phyloP scores from a whole-genome alignment of 345 rosid genomes.

The Euclidium syriacum region DNA sequence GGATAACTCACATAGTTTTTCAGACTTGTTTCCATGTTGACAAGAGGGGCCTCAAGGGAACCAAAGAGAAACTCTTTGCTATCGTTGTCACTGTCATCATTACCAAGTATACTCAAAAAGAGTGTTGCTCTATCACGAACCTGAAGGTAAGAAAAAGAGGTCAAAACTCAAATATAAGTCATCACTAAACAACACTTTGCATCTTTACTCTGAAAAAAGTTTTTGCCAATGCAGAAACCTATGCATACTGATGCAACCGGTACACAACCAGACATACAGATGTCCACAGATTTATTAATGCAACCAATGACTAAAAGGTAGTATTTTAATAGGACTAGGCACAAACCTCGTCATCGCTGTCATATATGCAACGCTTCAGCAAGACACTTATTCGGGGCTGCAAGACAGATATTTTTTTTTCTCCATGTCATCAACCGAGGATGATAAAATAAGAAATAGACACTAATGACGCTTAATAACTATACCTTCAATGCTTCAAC shows the following conservation, averaged over 20 bases:
- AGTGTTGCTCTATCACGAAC: conserved; percentile 98
- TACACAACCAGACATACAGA: background rate
- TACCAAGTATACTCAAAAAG: conserved; percentile 73
- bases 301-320: conserved; percentile 2
- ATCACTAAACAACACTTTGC: too few species aligned
- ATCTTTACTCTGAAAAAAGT: too few species aligned
- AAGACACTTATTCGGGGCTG: conserved; percentile 88
- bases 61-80: conserved; percentile 78
- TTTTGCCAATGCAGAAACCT: background rate
- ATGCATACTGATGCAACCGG: conserved; percentile 9
- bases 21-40: conserved; percentile 86
- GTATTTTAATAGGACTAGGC: background rate
- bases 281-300: background rate
- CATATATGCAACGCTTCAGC: conserved; percentile 86
- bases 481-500: conserved; percentile 83
- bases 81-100: conserved; percentile 59
- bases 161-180: background rate
- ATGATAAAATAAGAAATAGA: background rate
- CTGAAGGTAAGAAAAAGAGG: conserved; percentile 37
- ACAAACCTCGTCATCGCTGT: conserved; percentile 96
- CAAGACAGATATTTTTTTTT: conserved; percentile 8
- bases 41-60: conserved; percentile 73
- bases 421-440: background rate
- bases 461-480: background rate
- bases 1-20: conserved; percentile 68